A percentile compares a stretch with the other conserved stretches of the same genome.
Conservation (phyloP, 352 stramenopile genomes). For the Phytophthora syringae region DNA sequence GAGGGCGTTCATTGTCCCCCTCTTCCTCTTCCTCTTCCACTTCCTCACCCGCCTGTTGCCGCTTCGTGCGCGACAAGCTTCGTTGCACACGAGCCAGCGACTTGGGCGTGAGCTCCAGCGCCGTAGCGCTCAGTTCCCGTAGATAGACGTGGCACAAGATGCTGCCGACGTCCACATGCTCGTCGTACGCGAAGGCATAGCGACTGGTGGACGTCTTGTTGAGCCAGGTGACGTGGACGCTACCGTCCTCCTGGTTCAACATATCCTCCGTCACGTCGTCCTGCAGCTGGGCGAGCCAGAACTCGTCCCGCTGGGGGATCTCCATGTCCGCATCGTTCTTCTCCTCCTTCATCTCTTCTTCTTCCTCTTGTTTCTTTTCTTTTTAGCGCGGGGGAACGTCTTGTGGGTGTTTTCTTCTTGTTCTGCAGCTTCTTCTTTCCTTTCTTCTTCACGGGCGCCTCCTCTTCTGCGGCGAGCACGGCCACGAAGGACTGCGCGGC, state of each 20-base stretch:
- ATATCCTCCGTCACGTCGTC: constrained; percentile 84
- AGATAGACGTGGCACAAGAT: constrained; percentile 82
- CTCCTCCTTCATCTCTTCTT: constrained; percentile 15
- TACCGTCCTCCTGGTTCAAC: constrained; percentile 50
- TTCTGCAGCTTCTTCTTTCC: constrained; percentile 23
- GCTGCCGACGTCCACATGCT: constrained; percentile 62
- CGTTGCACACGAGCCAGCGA: constrained; percentile 61
- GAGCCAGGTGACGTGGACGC: constrained; percentile 71
- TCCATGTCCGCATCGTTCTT: constrained; percentile 4
- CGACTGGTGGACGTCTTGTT: constrained; percentile 37
- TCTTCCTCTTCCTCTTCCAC: constrained; percentile 27
- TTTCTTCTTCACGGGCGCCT: constrained; percentile 7
- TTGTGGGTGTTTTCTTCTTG: constrained; percentile 15
- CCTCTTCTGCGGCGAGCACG: constrained; percentile 46
- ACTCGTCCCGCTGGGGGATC: constrained; percentile 33
- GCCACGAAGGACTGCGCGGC: constrained; percentile 61
- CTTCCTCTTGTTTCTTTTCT: too few species aligned
- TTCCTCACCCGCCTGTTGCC: constrained; percentile 25
- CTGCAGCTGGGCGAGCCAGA: constrained; percentile 75
- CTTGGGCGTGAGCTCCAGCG: constrained; percentile 69
- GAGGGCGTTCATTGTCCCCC: constrained; percentile 69
- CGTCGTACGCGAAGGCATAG: constrained; percentile 69
- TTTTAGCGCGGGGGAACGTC: constrained; percentile 12
- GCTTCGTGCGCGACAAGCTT: constrained; percentile 45
- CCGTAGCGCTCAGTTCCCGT: constrained; percentile 41